Conservation (phyloP, 495 filamentous ascomycete species). For the Xylaria nigripes region DNA sequence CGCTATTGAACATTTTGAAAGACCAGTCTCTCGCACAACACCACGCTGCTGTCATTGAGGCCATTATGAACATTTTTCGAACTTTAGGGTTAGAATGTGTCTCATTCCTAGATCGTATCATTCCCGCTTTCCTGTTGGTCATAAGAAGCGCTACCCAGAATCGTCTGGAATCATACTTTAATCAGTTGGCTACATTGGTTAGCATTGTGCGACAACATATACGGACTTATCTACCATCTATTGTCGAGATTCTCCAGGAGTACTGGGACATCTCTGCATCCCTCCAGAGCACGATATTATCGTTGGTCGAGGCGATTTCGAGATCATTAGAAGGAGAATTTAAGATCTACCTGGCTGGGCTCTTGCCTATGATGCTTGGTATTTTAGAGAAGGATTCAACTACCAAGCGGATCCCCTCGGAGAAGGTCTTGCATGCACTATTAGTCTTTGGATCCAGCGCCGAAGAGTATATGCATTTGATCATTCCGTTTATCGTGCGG, state of each 20-base stretch:
- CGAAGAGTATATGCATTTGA: slow-evolving; percentile 98
- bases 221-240: slow-evolving; percentile 72
- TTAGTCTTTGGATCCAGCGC: slow-evolving; percentile 92
- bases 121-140: slow-evolving; percentile 84
- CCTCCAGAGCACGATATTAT: slow-evolving; percentile 82
- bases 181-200: slow-evolving; percentile 85
- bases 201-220: slow-evolving; percentile 96
- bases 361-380: slow-evolving; percentile 87
- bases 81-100: slow-evolving; percentile 93
- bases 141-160: slow-evolving; percentile 65
- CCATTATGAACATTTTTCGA: slow-evolving; percentile 97
- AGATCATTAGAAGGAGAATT: slow-evolving; percentile 93
- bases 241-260: slow-evolving; percentile 73
- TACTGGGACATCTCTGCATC: slow-evolving; percentile 73
- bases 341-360: slow-evolving; percentile 78
- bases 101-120: slow-evolving; percentile 82
- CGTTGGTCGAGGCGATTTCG: slow-evolving; percentile 87
- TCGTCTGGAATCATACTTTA: slow-evolving; percentile 90
- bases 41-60: slow-evolving; percentile 93
- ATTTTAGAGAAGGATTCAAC: slow-evolving; percentile 82
- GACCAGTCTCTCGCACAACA: slow-evolving; percentile 81
- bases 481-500: slow-evolving; percentile 89
- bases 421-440: slow-evolving; percentile 89
- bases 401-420: slow-evolving; percentile 63
- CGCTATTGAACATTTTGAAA: slow-evolving; percentile 80